Evolutionary conservation across 2,329 filamentous ascomycete species (phyloP), one percentile per base, ranked within the genome.

Genomic region (Cladosporium cucumerinum): DNA sequence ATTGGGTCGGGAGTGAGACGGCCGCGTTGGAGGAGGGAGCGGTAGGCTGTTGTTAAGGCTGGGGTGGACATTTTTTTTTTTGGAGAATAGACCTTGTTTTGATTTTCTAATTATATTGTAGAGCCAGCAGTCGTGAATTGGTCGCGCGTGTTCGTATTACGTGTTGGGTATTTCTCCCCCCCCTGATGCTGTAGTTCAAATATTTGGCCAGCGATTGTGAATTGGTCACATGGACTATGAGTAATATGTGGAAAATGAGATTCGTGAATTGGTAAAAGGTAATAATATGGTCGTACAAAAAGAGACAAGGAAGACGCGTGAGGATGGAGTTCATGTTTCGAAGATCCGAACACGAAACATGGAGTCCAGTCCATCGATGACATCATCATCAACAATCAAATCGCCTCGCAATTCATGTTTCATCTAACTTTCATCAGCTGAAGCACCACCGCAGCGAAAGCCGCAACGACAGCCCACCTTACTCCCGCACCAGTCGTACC

Each of bases 381-480:
- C 55, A 32, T 39, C 54, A 57, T 16, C 55, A 61, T n/a, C 28
- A 61, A 28, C 21, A 46, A 46, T 21, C n/a, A 46, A 23, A 25
- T 21, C n/a, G 32, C 23, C 43, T 30, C 28, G 28, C 28, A 10
- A 49, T 23, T 26, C 14, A 32, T 30, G 18, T 25, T 34, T 28
- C 26, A 62, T 51, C 28, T 64, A 12, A 39, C 48, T 7, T 49
- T 30, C 28, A 57, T 26, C 26, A 61, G 65, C 57, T 65, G 66
- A n/a, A 66, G 52, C 48, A 69, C 51, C 43, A 65, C 66, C 12
- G 70, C 71, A 30, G 71, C 49, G 7, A 68, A 48, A 51, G 69
- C 71, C 55, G 72, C 66, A 16, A 73, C 55, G 18, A 73, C 66
- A 21, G 63, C 63, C 73, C 72, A 75, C 67, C 74, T 66, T n/a